Evolutionary conservation across 805 yeast species (phyloP), one percentile per base, ranked within the genome.

Genomic region (Monosporozyma aerobia): DNA sequence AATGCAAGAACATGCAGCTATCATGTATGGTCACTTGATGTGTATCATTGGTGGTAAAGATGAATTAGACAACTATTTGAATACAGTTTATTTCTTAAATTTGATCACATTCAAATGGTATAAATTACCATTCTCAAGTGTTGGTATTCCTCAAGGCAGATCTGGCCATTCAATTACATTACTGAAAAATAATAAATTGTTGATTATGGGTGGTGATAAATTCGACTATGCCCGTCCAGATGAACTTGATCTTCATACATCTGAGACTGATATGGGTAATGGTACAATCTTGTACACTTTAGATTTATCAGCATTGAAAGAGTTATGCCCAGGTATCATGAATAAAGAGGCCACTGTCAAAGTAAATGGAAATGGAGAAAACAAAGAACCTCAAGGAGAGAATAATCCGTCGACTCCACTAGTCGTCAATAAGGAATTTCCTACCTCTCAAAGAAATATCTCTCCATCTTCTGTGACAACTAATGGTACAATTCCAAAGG

Each of bases 201-300:
- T 90, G 11, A 79, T 92, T 14, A 83, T 95, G 87, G 99, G 99
- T 45, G 98, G 99, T 54, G 96, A 89, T 68, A 78, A 82, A 58
- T 78, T 80, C 57, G 92, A 87, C 63, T 82, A 79, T 61, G 82
- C 83, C 7, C 68, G 71, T 46, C 64, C 72, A 29, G 74, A 74
- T 27, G 76, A 74, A 54, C 72, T 69, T 6, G 73, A 80, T 62
- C 71, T 78, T 53, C 80, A 79, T 51, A 79, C 82, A 14, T 75
- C 79, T 48, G 79, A 73, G 52, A 71, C 69, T 9, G 79, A 73
- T 56, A 76, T 79, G 60, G 80, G 79, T 51, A 75, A 64, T 57
- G 87, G 85, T 49, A 81, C 82, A 41, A 75, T 78, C 69, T 74
- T 86, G 19, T 85, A 77, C 60, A 79, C 81, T 37, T 75, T 87